Evolutionary conservation across 1,284 basidiomycete species (phyloP).

Genomic region (Apiotrichum laibachii): DNA sequence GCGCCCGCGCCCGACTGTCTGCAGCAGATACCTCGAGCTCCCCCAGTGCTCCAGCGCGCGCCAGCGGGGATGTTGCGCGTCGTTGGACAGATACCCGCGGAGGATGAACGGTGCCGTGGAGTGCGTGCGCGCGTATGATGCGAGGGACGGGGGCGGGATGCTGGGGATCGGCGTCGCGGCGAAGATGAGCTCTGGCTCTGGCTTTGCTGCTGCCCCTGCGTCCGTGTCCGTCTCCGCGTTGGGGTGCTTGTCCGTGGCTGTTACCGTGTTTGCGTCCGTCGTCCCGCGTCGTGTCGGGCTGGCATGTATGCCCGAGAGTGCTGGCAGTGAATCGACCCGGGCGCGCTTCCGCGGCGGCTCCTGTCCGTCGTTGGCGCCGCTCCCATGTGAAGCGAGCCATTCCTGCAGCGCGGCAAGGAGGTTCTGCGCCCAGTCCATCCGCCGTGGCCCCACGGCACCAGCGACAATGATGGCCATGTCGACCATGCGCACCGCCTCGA

Average conservation of each 20-base stretch:
- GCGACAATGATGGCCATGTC: conserved; percentile 82
- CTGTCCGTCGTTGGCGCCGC: not conserved
- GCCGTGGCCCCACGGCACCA: conserved; percentile 65
- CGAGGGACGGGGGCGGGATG: conserved; percentile 62
- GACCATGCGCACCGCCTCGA: conserved; percentile 47
- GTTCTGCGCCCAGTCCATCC: conserved; percentile 61
- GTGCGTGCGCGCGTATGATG: conserved; percentile 44
- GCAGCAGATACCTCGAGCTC: conserved; percentile 66
- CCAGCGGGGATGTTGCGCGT: conserved; percentile 69
- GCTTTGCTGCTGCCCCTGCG: too few relatives aligned
- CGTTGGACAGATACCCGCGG: conserved; percentile 55
- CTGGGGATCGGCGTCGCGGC: conserved; percentile 47
- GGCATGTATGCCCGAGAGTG: not conserved
- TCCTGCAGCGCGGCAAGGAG: conserved; percentile 55
- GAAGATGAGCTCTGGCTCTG: conserved; percentile 2
- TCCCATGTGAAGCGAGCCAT: not conserved
- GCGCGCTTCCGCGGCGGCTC: not conserved
- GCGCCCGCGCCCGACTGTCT: conserved; percentile 69
- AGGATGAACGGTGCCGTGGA: conserved; percentile 69
- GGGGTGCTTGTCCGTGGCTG: too few relatives aligned
- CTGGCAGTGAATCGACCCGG: not conserved
- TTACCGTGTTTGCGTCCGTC: too few relatives aligned
- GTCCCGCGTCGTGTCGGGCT: too few relatives aligned
- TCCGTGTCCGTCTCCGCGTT: too few relatives aligned
- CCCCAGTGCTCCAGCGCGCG: conserved; percentile 61